These are phyloP conservation scores for Chrysoporthe austroafricana DNA, from an alignment of 2,329 filamentous ascomycete species.

Conservation along the genomic window DNA sequence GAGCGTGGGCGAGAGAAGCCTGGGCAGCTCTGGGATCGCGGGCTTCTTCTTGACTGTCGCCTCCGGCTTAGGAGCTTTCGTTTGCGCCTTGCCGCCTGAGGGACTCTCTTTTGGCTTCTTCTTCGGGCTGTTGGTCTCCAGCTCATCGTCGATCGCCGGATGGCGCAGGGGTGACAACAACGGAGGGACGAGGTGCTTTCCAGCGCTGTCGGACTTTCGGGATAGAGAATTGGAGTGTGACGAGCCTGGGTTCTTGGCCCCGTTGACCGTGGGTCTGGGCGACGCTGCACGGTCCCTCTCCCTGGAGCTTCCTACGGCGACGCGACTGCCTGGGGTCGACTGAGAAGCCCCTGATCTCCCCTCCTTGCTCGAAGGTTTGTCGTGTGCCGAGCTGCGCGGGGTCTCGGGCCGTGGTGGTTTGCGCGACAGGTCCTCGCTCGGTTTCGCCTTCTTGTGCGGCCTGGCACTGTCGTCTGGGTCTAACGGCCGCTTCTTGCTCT, in stretches of 20 bases:
- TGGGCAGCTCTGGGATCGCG: slow-evolving; percentile 48
- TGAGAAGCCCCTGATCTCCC: slow-evolving; percentile 18
- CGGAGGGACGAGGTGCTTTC: slow-evolving; percentile 51
- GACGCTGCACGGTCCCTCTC: slow-evolving; percentile 24
- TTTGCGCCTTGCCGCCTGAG: slow-evolving; percentile 32
- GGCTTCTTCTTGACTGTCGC: slow-evolving; percentile 43
- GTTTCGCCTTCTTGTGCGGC: slow-evolving; percentile 51
- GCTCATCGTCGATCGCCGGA: slow-evolving; percentile 47
- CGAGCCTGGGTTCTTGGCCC: slow-evolving; percentile 40
- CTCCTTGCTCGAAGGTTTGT: slow-evolving; percentile 22
- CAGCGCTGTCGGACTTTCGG: slow-evolving; percentile 43
- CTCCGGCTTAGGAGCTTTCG: slow-evolving; percentile 36
- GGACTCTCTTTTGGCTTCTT: slow-evolving; percentile 41
- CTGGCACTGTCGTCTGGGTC: slow-evolving; percentile 50
- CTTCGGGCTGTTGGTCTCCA: slow-evolving; percentile 35
- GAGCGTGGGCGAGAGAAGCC: slow-evolving; percentile 59
- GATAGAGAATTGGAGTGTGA: slow-evolving; percentile 43
- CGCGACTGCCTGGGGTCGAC: slow-evolving; percentile 19
- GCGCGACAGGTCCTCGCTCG: slow-evolving; percentile 30
- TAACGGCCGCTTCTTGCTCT: slow-evolving; percentile 51
- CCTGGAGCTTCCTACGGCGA: slow-evolving; percentile 18
- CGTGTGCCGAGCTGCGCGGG: slow-evolving; percentile 19
- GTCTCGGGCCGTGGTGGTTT: slow-evolving; percentile 23
- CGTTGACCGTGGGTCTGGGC: slow-evolving; percentile 41
- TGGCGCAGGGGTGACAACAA: slow-evolving; percentile 55